These are phyloP conservation scores for Calonectria fujianensis DNA, from an alignment of 2,329 filamentous ascomycete species.

Conservation along the genomic window DNA sequence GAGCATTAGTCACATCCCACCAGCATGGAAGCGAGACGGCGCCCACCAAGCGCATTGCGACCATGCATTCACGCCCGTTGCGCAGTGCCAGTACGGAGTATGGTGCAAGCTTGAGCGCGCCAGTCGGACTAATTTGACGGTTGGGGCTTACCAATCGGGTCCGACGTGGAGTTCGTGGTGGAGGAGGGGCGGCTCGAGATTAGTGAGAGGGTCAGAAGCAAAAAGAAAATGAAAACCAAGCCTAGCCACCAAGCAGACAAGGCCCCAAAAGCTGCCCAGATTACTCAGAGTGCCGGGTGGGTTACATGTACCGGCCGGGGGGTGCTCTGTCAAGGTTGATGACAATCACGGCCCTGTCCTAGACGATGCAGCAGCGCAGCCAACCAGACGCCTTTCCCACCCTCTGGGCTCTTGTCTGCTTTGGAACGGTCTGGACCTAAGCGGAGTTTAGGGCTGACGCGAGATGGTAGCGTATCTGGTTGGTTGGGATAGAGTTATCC, in stretches of 20 bases:
- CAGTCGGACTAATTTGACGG: conserved; percentile 44
- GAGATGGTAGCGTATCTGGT: conserved; percentile 34
- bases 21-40: conserved; percentile 9
- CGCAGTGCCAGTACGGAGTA: conserved; percentile 23
- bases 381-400: background rate
- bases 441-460: conserved; percentile 53
- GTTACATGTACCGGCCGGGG: conserved; percentile 30
- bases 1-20: conserved; percentile 24
- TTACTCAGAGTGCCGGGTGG: conserved; percentile 25
- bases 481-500: conserved; percentile 51
- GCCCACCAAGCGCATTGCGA: background rate
- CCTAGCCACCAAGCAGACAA: background rate
- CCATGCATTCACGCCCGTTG: conserved; percentile 12
- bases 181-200: conserved; percentile 10
- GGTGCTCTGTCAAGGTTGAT: background rate
- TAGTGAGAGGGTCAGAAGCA: conserved; percentile 12
- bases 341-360: conserved; percentile 1
- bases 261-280: conserved; percentile 1
- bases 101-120: conserved; percentile 33
- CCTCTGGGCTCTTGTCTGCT: background rate
- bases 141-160: conserved; percentile 52
- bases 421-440: conserved; percentile 42
- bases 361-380: conserved; percentile 4
- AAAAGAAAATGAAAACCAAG: background rate
- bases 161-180: conserved; percentile 12